A percentile compares a stretch with the other conserved stretches of the same genome.
These are phyloP conservation scores for Hansenula lynferdii DNA, from an alignment of 1,139 yeast genomes.

Conservation along the genomic window DNA sequence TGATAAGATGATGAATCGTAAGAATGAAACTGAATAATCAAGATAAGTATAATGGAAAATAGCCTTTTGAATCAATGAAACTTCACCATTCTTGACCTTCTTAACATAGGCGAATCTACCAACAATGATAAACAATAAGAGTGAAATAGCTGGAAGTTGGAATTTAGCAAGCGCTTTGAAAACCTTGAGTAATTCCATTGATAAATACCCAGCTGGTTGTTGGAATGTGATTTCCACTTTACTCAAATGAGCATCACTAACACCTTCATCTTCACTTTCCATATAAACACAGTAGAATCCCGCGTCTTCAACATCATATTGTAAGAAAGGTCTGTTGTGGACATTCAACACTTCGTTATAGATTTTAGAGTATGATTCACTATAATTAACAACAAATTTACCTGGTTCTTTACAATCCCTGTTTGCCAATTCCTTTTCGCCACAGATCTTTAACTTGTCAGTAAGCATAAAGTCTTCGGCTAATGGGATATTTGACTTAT, in stretches of 20 bases:
- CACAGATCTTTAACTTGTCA: neutral
- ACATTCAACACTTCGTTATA: slow-evolving; percentile 1
- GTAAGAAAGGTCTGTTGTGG: neutral
- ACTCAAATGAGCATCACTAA: neutral
- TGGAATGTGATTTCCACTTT: slow-evolving; percentile 2
- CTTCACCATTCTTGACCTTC: neutral
- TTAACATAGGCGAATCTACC: neutral
- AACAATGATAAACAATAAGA: neutral
- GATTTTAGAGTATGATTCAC: neutral
- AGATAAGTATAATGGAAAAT: slow-evolving; percentile 3
- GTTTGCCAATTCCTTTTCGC: neutral
- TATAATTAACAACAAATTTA: slow-evolving; percentile 1
- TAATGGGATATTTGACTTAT: neutral
- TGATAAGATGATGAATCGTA: neutral
- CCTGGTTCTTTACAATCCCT: neutral
- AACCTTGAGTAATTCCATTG: neutral
- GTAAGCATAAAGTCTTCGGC: neutral
- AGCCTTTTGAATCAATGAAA: neutral
- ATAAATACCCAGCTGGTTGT: slow-evolving; percentile 3
- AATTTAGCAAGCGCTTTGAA: neutral
- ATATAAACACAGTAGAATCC: slow-evolving; percentile 4
- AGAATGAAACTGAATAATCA: neutral
- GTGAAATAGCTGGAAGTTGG: neutral
- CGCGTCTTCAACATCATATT: neutral
- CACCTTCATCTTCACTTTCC: neutral